Evolutionary conservation across 345 rosid species (phyloP).

Genomic region (Alliaria petiolata): DNA sequence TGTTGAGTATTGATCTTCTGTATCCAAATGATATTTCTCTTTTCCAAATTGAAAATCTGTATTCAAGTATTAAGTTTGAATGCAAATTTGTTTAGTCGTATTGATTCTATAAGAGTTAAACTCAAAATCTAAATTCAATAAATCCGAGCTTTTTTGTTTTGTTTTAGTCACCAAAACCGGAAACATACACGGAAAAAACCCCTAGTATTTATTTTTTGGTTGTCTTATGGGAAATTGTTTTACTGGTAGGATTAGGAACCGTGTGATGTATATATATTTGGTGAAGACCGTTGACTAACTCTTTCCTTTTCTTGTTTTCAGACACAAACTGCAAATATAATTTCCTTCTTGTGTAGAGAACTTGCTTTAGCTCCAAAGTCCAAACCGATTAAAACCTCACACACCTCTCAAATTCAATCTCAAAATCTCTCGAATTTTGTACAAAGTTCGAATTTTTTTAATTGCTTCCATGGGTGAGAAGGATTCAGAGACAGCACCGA

Average conservation of each 20-base stretch:
- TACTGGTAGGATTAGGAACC: constrained; percentile 13
- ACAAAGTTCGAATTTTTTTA: not conserved
- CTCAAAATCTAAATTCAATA: too few species aligned
- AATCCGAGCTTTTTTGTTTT: not conserved
- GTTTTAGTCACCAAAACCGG: not conserved
- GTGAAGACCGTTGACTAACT: constrained; percentile 25
- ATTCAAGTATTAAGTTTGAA: not conserved
- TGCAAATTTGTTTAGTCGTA: not conserved
- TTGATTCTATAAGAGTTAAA: not conserved
- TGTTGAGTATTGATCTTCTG: not conserved
- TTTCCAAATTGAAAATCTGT: not conserved
- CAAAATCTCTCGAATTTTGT: not conserved
- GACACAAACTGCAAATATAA: not conserved
- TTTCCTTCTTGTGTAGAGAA: not conserved
- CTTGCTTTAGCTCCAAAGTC: constrained; percentile 7
- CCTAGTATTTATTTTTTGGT: not conserved
- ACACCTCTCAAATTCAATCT: not conserved
- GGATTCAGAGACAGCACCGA: constrained; percentile 28
- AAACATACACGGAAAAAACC: not conserved
- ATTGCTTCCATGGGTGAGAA: constrained; percentile 19
- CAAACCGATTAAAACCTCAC: not conserved
- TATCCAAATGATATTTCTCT: not conserved
- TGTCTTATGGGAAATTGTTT: not conserved
- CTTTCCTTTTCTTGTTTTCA: not conserved
- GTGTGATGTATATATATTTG: constrained; percentile 14